Conservation (phyloP, 1,139 yeast species). For the Zygoascus hellenicus region DNA sequence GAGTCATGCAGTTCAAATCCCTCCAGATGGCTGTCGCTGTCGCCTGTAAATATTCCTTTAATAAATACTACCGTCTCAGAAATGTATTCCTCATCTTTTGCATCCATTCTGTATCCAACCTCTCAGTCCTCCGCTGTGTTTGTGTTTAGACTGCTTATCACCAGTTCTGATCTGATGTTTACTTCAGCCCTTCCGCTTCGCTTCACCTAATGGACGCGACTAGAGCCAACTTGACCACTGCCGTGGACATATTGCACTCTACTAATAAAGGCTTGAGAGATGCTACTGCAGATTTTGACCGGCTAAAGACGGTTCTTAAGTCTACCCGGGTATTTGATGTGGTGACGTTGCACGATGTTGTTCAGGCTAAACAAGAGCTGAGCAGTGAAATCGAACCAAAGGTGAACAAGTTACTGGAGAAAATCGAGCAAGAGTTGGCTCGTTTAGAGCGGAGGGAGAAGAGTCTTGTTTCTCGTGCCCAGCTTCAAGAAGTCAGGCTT, state of each 20-base stretch:
- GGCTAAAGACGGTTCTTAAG: constrained; percentile 22
- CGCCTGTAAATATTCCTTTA: too few species aligned
- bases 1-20: too few species aligned
- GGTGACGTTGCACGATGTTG: constrained; percentile 27
- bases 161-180: too few species aligned
- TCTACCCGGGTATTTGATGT: constrained; percentile 29
- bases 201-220: constrained; percentile 8
- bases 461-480: constrained; percentile 24
- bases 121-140: too few species aligned
- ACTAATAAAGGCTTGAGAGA: constrained; percentile 20
- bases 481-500: constrained; percentile 26
- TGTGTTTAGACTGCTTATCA: too few species aligned
- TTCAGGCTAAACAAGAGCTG: constrained; percentile 24
- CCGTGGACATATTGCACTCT: constrained; percentile 15
- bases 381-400: constrained; percentile 29
- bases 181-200: background rate
- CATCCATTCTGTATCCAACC: too few species aligned
- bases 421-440: constrained; percentile 25
- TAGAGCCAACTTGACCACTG: constrained; percentile 8
- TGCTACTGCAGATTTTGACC: constrained; percentile 23
- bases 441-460: constrained; percentile 25
- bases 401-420: constrained; percentile 21
- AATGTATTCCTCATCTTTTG: too few species aligned
- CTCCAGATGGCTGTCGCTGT: too few species aligned
- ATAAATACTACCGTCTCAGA: too few species aligned